These are phyloP conservation scores for Colletotrichum zoysiae DNA, from an alignment of 2,329 filamentous ascomycete genomes.

Conservation along the genomic window DNA sequence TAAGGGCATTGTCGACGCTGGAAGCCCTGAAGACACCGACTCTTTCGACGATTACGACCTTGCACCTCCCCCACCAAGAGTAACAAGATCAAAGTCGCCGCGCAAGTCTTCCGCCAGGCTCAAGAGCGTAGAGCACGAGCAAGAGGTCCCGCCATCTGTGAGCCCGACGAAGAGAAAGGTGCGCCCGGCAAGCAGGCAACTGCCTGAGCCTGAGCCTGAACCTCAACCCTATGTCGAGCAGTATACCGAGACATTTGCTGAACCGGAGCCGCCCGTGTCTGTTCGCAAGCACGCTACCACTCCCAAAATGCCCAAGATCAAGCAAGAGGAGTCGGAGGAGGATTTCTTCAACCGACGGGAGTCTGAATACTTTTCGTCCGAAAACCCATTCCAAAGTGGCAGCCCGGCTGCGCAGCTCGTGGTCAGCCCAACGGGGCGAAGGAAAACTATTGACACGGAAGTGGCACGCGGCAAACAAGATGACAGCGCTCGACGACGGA, in stretches of 20 bases:
- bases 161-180: slow-evolving; percentile 68
- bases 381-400: slow-evolving; percentile 93
- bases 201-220: slow-evolving; percentile 54
- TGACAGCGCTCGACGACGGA: slow-evolving; percentile 59
- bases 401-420: slow-evolving; percentile 73
- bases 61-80: slow-evolving; percentile 61
- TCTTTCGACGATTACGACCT: slow-evolving; percentile 72
- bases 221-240: slow-evolving; percentile 46
- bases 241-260: slow-evolving; percentile 69
- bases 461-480: slow-evolving; percentile 40
- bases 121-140: slow-evolving; percentile 65
- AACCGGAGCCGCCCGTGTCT: slow-evolving; percentile 56
- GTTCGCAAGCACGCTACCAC: slow-evolving; percentile 64
- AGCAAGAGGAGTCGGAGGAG: slow-evolving; percentile 66
- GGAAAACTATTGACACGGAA: slow-evolving; percentile 59
- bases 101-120: slow-evolving; percentile 66
- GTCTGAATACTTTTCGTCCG: slow-evolving; percentile 77
- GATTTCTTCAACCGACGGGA: slow-evolving; percentile 54
- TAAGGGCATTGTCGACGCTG: slow-evolving; percentile 81
- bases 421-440: slow-evolving; percentile 62
- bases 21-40: slow-evolving; percentile 74
- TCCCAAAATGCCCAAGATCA: slow-evolving; percentile 57
- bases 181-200: slow-evolving; percentile 67
- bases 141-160: slow-evolving; percentile 49
- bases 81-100: slow-evolving; percentile 66